phyloP scores from a whole-genome alignment of 129 eudicot genomes.

The Kitagawia praeruptora region DNA sequence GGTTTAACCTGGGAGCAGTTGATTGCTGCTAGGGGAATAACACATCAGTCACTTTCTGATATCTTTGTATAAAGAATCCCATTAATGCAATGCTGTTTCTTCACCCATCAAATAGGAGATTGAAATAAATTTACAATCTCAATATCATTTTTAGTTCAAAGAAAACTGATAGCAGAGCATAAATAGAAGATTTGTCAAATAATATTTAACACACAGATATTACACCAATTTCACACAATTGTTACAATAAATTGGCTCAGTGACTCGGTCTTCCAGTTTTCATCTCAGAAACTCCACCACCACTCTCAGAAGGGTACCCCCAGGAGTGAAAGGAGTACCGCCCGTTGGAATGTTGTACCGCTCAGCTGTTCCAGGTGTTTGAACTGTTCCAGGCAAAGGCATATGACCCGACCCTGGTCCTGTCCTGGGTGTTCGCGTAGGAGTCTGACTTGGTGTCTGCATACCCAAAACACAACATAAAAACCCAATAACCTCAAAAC shows the following conservation, averaged over 20 bases:
- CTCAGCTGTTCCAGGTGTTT: slow-evolving; percentile 61
- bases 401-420: slow-evolving; percentile 64
- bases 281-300: slow-evolving; percentile 40
- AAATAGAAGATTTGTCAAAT: background rate
- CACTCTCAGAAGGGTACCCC: slow-evolving; percentile 61
- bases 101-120: background rate
- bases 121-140: background rate
- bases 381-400: slow-evolving; percentile 76
- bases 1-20: slow-evolving; percentile 78
- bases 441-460: slow-evolving; percentile 64
- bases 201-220: no score
- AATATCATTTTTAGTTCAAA: background rate
- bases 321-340: slow-evolving; percentile 73
- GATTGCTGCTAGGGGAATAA: slow-evolving; percentile 48
- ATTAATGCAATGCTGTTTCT: background rate
- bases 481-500: background rate
- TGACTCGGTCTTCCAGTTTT: slow-evolving; percentile 35
- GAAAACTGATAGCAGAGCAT: background rate
- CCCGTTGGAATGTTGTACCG: slow-evolving; percentile 80
- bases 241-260: slow-evolving; percentile 82
- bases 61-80: background rate
- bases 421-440: slow-evolving; percentile 61
- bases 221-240: background rate
- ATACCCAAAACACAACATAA: slow-evolving; percentile 5
- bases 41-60: background rate